phyloP scores from a whole-genome alignment of 805 yeast species.

The Saturnispora hagleri region DNA sequence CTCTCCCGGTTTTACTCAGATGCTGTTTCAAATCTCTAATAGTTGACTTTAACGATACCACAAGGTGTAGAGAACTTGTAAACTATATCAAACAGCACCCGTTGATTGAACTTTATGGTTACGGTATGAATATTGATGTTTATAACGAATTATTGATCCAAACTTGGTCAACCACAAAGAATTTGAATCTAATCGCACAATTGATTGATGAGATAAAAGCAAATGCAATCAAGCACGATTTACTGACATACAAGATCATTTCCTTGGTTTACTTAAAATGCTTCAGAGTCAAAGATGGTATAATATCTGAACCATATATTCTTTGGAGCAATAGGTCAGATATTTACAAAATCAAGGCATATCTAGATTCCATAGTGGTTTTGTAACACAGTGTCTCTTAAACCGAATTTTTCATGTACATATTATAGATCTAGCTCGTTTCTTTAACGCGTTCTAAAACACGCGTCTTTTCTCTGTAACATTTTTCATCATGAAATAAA shows the following conservation, averaged over 20 bases:
- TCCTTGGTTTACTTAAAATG: slow-evolving; percentile 22
- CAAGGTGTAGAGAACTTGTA: slow-evolving; percentile 17
- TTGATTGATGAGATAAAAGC: slow-evolving; percentile 23
- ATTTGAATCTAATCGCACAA: slow-evolving; percentile 17
- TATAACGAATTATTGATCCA: slow-evolving; percentile 23
- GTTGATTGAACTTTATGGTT: slow-evolving; percentile 24
- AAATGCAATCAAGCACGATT: slow-evolving; percentile 26
- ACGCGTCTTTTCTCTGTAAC: background rate
- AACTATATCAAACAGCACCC: slow-evolving; percentile 21
- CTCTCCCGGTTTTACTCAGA: slow-evolving; percentile 22
- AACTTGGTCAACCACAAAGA: slow-evolving; percentile 23
- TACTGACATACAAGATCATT: slow-evolving; percentile 21
- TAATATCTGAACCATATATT: slow-evolving; percentile 19
- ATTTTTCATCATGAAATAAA: background rate
- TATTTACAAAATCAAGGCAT: slow-evolving; percentile 20
- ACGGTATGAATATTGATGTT: slow-evolving; percentile 24
- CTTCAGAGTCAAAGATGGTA: slow-evolving; percentile 20
- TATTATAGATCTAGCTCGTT: background rate
- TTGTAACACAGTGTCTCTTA: background rate
- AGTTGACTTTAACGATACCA: slow-evolving; percentile 23
- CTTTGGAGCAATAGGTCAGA: slow-evolving; percentile 24
- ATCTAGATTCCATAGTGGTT: slow-evolving; percentile 12
- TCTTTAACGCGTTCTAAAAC: background rate
- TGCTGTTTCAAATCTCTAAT: slow-evolving; percentile 25
- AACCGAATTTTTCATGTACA: background rate